Evolutionary conservation across 805 yeast species (phyloP), one percentile per base, ranked within the genome.

Genomic region (Wickerhamiella cacticola): DNA sequence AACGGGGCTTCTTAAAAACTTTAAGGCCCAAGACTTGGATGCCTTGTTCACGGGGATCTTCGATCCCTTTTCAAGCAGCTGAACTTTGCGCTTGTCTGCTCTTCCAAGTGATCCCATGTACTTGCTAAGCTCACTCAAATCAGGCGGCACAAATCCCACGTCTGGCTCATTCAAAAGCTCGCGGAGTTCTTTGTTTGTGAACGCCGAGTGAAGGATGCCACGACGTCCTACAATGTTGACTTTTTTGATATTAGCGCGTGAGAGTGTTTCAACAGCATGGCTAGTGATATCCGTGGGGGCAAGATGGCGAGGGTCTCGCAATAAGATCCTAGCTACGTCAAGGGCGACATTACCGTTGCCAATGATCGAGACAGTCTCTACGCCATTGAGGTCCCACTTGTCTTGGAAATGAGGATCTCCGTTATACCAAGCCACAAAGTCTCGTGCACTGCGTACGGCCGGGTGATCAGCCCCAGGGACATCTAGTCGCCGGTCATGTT

Each of bases 281-380:
- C 66, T 60, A 0, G 83, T 68, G 16, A 92, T 80, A 63, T 92
- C 98, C 0, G 96, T 89, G 0, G 64, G 55, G 1, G 66, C 50
- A 77, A 95, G 78, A 47, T 75, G 72, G 1, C 66, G 67, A 1
- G 69, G 63, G 0, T 80, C 75, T 3, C 80, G 78, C 48, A 88
- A 63, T 28, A 92, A 66, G 1, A 92, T 70, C 47, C 98, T 68
- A 1, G 95, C 86, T 3, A 92, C 77, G 61, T 92, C 98, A 51
- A 92, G 66, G 0, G 97, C 95, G 15, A 92, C 98, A 60, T 92
- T 92, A 41, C 98, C 98, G 63, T 88, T 89, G 5, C 99, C 99
- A n/a, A 92, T 74, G 26, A 92, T 80, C 0, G 82, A 76, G 1
- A 86, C 95, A 33, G 72, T 69, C 51, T 74, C 72, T 2, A 79